Evolutionary conservation across 176 grass and related monocot genomes (phyloP).

Genomic region (Carex parvula): DNA sequence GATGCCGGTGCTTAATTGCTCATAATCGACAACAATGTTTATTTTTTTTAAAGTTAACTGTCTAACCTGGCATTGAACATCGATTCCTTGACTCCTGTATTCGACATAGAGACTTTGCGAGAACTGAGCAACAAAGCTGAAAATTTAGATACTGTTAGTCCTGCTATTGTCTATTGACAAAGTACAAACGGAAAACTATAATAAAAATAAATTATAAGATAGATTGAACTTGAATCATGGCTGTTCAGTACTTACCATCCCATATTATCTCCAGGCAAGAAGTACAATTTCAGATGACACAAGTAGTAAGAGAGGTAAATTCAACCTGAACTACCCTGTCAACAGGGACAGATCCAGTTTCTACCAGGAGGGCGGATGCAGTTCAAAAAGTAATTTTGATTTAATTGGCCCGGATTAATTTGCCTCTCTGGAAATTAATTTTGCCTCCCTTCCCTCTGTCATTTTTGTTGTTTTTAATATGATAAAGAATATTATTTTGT

Average conservation of each 20-base stretch:
- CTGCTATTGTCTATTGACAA: not conserved
- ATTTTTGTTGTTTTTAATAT: too few relatives aligned
- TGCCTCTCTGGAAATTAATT: too few relatives aligned
- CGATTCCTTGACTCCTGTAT: slow-evolving; percentile 71
- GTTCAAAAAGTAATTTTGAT: too few relatives aligned
- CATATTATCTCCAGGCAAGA: not conserved
- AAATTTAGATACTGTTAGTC: not conserved
- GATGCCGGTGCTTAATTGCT: not conserved
- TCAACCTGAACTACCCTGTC: not conserved
- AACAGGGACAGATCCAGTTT: too few relatives aligned
- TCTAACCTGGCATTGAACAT: slow-evolving; percentile 80
- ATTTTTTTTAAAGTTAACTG: not conserved
- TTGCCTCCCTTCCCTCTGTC: too few relatives aligned
- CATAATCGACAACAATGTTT: not conserved
- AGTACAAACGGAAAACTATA: not conserved
- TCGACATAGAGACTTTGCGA: slow-evolving; percentile 60
- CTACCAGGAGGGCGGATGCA: too few relatives aligned
- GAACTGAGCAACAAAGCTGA: slow-evolving; percentile 65
- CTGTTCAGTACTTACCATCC: not conserved
- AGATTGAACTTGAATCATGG: not conserved
- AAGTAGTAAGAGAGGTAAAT: not conserved
- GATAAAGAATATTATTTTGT: too few relatives aligned
- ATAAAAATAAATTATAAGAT: not conserved
- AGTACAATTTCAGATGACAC: not conserved
- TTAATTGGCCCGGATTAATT: too few relatives aligned